Percentiles rank a stretch among this genome's conserved stretches.
Conservation (phyloP, 495 filamentous ascomycete genomes). For the Penicillium pancosmium region DNA sequence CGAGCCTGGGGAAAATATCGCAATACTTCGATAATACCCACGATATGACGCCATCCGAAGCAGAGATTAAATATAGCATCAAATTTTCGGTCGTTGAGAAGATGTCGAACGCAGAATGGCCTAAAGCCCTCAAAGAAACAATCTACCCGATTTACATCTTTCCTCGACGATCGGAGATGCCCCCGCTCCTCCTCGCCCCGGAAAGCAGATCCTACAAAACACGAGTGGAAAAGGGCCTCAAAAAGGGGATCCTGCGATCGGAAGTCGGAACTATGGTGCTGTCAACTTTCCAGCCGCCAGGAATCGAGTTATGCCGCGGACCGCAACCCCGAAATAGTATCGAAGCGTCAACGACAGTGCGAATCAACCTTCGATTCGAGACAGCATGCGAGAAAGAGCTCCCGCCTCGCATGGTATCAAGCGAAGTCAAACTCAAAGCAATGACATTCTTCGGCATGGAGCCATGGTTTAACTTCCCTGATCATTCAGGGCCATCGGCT, state of each 20-base stretch:
- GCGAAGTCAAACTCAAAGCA: slow-evolving; percentile 9
- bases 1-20: slow-evolving; percentile 1
- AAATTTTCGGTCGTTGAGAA: slow-evolving; percentile 5
- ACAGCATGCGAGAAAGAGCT: not conserved
- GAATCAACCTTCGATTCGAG: slow-evolving; percentile 4
- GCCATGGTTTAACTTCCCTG: slow-evolving; percentile 10
- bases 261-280: not conserved
- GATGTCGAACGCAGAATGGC: not conserved
- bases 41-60: slow-evolving; percentile 13
- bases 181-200: slow-evolving; percentile 1
- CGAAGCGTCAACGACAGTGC: not conserved
- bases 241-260: not conserved
- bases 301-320: not conserved
- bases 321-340: not conserved
- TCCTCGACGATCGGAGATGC: slow-evolving; percentile 3
- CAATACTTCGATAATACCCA: not conserved
- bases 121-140: slow-evolving; percentile 5
- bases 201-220: not conserved
- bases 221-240: not conserved
- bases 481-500: not conserved
- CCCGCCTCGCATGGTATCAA: not conserved
- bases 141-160: slow-evolving; percentile 11
- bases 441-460: slow-evolving; percentile 17
- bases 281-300: slow-evolving; percentile 4
- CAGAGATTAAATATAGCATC: slow-evolving; percentile 8